Evolutionary conservation across 495 filamentous ascomycete species (phyloP), one percentile per base, ranked within the genome.

Genomic region (Aspergillus hancockii): DNA sequence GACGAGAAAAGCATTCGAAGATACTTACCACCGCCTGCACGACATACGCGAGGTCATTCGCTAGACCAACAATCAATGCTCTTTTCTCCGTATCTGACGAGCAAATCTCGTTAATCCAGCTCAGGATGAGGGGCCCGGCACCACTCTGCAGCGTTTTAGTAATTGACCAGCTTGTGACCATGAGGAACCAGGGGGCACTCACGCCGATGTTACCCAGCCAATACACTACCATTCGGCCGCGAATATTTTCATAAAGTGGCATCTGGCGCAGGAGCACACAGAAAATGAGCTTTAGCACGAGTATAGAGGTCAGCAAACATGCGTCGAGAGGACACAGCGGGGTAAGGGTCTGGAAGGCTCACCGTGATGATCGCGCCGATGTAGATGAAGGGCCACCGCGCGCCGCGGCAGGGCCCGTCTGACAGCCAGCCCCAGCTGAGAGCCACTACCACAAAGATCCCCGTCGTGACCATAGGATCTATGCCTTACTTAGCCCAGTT

Each of bases 341-440:
- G 22, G 7, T n/a, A 23, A 32, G 9, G 18, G 31, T 16, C 8
- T 12, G 40, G n/a, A 32, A 9, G 4, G 55, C 68, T 62, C 54
- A 75, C 68, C 4, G 69, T 70, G 30, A 71, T 62, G 18, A 69
- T 49, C 40, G 73, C 70, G 16, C 73, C 73, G 10, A 55, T 40
- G 23, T 76, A 67, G 28, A 76, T 70, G 45, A 76, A 76, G 19
- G 71, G 73, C 68, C 68, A 74, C 2, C 73, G 68, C 8, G 69
- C 58, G 0, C 73, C 73, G 9, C 62, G 61, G 22, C 52, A 71
- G n/a, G n/a, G n/a, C 6, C 72, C 70, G 55, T 75, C 73, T 3
- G 73, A 76, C 0, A 73, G 55, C 67, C 66, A 76, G 16, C 61
- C 73, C 73, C 70, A 74, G 18, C 66, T 49, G 1, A 74, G 57